Evolutionary conservation across 257 asterid species (phyloP).

Genomic region (Gentiana straminea): DNA sequence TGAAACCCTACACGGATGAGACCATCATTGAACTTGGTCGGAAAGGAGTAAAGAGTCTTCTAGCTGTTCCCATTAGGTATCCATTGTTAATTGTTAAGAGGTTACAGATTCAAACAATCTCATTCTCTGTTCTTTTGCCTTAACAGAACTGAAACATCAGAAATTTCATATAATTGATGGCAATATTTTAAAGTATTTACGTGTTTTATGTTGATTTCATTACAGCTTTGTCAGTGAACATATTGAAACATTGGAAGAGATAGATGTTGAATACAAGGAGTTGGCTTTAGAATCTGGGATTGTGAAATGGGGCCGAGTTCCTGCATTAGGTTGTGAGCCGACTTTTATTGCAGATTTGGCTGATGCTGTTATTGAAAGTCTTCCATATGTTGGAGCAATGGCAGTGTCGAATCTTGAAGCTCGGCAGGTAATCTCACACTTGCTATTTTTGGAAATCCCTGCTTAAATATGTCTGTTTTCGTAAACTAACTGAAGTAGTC

Average conservation of each 20-base stretch:
- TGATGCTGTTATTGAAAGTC: conserved; percentile 97
- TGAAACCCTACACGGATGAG: conserved; percentile 96
- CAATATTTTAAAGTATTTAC: conserved; percentile 3
- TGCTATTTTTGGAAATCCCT: not conserved
- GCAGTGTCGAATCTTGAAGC: conserved; percentile 99
- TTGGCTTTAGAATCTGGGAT: conserved; percentile 92
- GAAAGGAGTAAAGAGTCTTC: conserved; percentile 89
- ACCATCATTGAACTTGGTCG: conserved; percentile 81
- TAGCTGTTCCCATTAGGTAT: conserved; percentile 98
- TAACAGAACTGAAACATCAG: not conserved
- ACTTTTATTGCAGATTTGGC: conserved; percentile 92
- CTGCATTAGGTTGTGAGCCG: conserved; percentile 94
- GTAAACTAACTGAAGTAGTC: not conserved
- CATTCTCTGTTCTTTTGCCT: not conserved
- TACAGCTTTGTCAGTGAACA: conserved; percentile 96
- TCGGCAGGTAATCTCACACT: conserved; percentile 55
- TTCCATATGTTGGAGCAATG: conserved; percentile 99
- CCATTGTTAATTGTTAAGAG: conserved; percentile 2
- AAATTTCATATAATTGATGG: conserved; percentile 4
- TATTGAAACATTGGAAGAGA: conserved; percentile 96
- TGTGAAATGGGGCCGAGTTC: conserved; percentile 97
- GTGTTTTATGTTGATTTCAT: conserved; percentile 9
- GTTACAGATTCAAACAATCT: not conserved
- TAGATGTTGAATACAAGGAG: conserved; percentile 98
- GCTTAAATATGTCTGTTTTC: not conserved